Conservation (phyloP, 306 rosid species). For the Dicorynia guianensis region DNA sequence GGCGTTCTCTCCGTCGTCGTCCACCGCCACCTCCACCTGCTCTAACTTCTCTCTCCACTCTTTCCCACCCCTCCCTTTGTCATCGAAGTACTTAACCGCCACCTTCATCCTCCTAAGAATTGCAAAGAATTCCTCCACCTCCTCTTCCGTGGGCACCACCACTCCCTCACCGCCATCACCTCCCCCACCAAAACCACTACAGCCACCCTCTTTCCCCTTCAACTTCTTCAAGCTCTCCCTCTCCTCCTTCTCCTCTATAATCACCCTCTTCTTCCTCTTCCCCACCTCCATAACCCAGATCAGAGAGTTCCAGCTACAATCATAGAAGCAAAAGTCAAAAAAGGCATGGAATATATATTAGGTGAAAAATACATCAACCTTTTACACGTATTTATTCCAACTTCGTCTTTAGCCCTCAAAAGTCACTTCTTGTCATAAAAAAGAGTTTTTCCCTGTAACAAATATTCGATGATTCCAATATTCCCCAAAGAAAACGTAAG, state of each 20-base stretch:
- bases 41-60: constrained; percentile 45
- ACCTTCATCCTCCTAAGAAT: constrained; percentile 75
- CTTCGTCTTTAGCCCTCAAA: no score
- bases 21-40: constrained; percentile 29
- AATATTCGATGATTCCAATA: background rate
- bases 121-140: constrained; percentile 79
- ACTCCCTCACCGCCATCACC: background rate
- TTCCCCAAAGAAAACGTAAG: background rate
- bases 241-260: background rate
- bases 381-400: no score
- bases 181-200: background rate
- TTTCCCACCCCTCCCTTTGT: constrained; percentile 39
- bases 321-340: background rate
- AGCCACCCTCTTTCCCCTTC: constrained; percentile 22
- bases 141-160: constrained; percentile 60
- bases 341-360: constrained; percentile 13
- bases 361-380: no score
- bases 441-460: no score
- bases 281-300: constrained; percentile 46
- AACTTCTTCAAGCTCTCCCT: constrained; percentile 20
- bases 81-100: constrained; percentile 69
- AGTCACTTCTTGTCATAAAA: no score
- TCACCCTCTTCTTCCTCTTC: constrained; percentile 40
- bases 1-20: background rate
- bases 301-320: constrained; percentile 5